phyloP scores from a whole-genome alignment of 208 protist species.

The Porcisia hertigi region DNA sequence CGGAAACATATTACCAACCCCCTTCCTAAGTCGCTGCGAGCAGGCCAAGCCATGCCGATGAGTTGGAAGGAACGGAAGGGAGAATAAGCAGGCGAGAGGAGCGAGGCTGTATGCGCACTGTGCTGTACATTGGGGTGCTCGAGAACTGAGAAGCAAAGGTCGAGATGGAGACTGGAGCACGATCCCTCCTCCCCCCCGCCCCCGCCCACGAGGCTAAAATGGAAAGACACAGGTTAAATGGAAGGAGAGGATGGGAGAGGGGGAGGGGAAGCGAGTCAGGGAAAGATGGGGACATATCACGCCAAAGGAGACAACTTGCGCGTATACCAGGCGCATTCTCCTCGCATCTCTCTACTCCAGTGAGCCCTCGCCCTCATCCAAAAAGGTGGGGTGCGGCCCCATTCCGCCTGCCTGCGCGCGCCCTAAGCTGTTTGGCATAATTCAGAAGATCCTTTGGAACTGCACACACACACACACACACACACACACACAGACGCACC shows the following conservation, averaged over 20 bases:
- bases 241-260: not conserved
- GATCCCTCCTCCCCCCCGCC: not conserved
- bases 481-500: not conserved
- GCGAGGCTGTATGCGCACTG: not conserved
- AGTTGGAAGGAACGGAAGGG: not conserved
- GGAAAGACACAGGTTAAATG: not conserved
- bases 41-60: not conserved
- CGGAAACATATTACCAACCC: not conserved
- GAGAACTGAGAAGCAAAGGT: not conserved
- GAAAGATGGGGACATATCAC: not conserved
- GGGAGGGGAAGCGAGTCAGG: too few species aligned
- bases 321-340: not conserved
- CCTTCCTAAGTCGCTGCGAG: not conserved
- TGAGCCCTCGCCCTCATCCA: not conserved
- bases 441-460: not conserved
- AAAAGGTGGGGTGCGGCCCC: too few species aligned
- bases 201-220: too few species aligned
- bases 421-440: not conserved
- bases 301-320: not conserved
- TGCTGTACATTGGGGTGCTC: conserved; percentile 1
- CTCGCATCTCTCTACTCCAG: not conserved
- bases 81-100: too few species aligned
- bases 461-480: not conserved
- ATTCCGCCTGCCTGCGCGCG: not conserved
- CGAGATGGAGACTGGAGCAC: conserved; percentile 10